Base-by-base conservation (phyloP, 805 yeast genomes). In the Nakazawaea pomicola region DNA sequence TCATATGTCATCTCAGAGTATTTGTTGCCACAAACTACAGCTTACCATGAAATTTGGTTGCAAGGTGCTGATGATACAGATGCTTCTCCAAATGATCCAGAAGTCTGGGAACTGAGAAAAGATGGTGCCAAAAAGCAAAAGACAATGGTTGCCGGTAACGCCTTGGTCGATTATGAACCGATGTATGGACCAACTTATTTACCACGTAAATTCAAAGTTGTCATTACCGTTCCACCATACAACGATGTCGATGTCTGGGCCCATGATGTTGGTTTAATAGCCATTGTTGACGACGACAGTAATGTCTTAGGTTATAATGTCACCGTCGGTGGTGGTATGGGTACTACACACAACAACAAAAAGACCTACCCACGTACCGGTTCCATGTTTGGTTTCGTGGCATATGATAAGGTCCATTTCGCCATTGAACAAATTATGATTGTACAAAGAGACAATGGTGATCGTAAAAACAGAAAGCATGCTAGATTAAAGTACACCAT, bases 251-350 rank as follows among this genome's bases (percentile, higher is more conserved):
- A 91, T 66, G 96, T 88, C 7, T 91, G 86, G 68, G 95, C 95
- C 8, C 93, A 88, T 60, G 98, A 91, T 65, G 79, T 91, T 52
- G 98, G 98, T 51, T 72, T 91, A 51, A 77, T 91, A 60, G 89
- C 96, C 24, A 89, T 91, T 55, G 80, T 88, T 34, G 78, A 77
- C 49, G 77, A 76, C 51, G 73, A 80, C 54, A 64, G 72, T 41
- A 71, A 76, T 15, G 76, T 83, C 33, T 58, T 72, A 45, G 98
- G 98, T 43, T 91, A 78, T 72, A 91, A 91, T 56, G 78, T 91
- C 40, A 74, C 84, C 46, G 95, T 83, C 49, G 98, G 98, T 63
- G 98, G 98, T 68, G 98, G 98, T 73, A 91, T 91, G 98, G 98
- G 98, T 55, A 78, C 95, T 31, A 91, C 98, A 11, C 98, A 91